A percentile compares a stretch with the other conserved stretches of the same genome.
These are phyloP conservation scores for Alternaria gaisen DNA, from an alignment of 2,329 filamentous ascomycete genomes.

Conservation along the genomic window DNA sequence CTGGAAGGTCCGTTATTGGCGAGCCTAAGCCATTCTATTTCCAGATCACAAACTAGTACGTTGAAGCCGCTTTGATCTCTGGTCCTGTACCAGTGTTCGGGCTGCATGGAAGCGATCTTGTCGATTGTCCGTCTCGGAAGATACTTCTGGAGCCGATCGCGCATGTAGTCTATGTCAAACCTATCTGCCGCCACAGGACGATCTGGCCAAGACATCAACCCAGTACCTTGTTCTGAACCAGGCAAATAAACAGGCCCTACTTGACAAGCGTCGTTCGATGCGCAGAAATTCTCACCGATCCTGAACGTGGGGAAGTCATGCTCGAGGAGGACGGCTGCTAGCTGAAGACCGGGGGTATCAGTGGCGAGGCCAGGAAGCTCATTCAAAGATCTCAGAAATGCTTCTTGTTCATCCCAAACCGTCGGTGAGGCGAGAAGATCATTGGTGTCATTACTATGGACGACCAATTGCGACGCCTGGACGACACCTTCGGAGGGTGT, in stretches of 20 bases:
- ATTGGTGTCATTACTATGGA: not conserved
- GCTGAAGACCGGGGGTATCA: not conserved
- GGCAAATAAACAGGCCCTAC: not conserved
- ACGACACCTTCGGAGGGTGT: not conserved
- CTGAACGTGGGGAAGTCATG: not conserved
- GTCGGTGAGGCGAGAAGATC: not conserved
- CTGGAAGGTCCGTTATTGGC: not conserved
- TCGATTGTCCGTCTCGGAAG: not conserved
- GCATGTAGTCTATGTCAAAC: not conserved
- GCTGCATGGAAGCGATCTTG: not conserved
- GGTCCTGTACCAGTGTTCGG: not conserved
- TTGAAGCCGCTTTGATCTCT: not conserved
- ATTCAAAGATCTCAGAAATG: not conserved
- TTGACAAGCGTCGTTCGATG: not conserved
- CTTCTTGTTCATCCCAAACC: not conserved
- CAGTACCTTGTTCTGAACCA: not conserved
- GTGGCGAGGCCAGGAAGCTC: not conserved
- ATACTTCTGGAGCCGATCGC: not conserved
- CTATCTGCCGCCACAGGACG: not conserved
- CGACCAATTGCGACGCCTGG: not conserved
- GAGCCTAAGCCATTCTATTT: not conserved
- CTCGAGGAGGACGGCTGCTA: not conserved
- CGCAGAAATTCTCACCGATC: not conserved
- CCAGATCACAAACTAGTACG: not conserved
- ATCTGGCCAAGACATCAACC: not conserved